A percentile compares a stretch with the other conserved stretches of the same genome.
These are phyloP conservation scores for Sapria himalayana DNA, from an alignment of 345 rosid genomes.

Conservation along the genomic window DNA sequence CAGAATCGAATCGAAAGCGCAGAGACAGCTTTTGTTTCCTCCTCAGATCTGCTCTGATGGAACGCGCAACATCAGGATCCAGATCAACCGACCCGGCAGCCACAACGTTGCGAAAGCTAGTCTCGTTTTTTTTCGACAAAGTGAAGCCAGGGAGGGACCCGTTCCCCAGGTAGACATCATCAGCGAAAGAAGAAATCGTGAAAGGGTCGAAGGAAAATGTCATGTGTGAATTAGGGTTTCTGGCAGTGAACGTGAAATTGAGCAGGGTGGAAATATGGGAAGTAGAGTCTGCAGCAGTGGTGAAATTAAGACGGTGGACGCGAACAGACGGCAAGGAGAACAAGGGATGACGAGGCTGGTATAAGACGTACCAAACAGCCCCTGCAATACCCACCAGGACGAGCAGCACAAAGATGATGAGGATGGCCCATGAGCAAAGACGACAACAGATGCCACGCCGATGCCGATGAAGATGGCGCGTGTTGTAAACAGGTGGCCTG, in stretches of 20 bases:
- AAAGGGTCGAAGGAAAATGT: constrained; percentile 50
- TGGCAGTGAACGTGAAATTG: constrained; percentile 57
- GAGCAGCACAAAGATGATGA: constrained; percentile 34
- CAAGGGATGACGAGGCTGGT: constrained; percentile 56
- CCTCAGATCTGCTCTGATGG: constrained; percentile 59
- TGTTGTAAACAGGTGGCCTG: constrained; percentile 33
- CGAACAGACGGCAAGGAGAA: constrained; percentile 57
- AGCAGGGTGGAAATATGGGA: constrained; percentile 45
- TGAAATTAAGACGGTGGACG: constrained; percentile 43
- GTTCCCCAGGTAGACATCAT: constrained; percentile 34
- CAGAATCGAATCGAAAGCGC: constrained; percentile 41
- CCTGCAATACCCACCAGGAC: constrained; percentile 48
- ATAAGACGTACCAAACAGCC: constrained; percentile 52
- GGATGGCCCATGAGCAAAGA: constrained; percentile 68
- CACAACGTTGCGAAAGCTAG: constrained; percentile 31
- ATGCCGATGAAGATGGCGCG: constrained; percentile 27
- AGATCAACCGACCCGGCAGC: constrained; percentile 32
- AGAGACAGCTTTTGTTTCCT: constrained; percentile 24
- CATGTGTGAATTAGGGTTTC: constrained; percentile 63
- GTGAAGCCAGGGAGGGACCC: constrained; percentile 48
- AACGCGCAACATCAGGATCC: constrained; percentile 37
- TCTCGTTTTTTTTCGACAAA: constrained; percentile 36
- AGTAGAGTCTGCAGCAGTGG: constrained; percentile 46
- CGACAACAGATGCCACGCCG: constrained; percentile 62
- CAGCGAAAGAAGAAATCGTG: constrained; percentile 18